Evolutionary conservation across 331 rosid genomes (phyloP), one percentile per base, ranked within the genome.

Genomic region (Ulmus americana): DNA sequence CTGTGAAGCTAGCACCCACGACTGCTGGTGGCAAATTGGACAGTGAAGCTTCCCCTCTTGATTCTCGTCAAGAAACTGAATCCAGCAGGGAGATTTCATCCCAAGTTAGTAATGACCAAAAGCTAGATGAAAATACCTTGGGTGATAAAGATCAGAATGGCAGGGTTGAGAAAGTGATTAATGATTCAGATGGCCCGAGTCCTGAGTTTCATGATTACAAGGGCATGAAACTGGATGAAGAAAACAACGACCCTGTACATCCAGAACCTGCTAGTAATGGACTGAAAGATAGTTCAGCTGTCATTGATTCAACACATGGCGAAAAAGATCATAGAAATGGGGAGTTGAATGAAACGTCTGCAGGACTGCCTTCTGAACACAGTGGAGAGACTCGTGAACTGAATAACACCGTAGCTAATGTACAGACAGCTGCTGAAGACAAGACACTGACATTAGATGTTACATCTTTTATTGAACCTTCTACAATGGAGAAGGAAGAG

Each of bases 181-280:
- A 46, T 50, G 74, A 47, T n/a, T 60, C 54, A 6, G 64, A 39
- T 63, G 64, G 45, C 59, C 46, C 14, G 45, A 61, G 57, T 63
- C 43, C 63, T 42, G 65, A 81, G 59, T 35, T 70, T 57, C 67
- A 41, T 55, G 77, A 59, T 59, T 56, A 41, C 43, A 44, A 45
- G 41, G 57, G n/a, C 54, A 71, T 11, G 38, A 65, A 81, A 40
- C 70, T 56, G 72, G 78, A 73, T 63, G 86, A 66, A 35, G 69
- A 63, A 65, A 45, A 39, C 54, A 48, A 53, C 16, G 77, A 47
- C 74, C 61, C 72, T 22, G 75, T 58, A 55, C 48, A 61, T 59
- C 60, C 50, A 28, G 76, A 63, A 62, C 64, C 67, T 47, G 67
- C 63, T 42, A 70, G 45, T 69, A 70, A 54, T 45, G 78, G 54